These are phyloP conservation scores for Hypocrella siamensis DNA, from an alignment of 2,329 filamentous ascomycete genomes.

Conservation along the genomic window DNA sequence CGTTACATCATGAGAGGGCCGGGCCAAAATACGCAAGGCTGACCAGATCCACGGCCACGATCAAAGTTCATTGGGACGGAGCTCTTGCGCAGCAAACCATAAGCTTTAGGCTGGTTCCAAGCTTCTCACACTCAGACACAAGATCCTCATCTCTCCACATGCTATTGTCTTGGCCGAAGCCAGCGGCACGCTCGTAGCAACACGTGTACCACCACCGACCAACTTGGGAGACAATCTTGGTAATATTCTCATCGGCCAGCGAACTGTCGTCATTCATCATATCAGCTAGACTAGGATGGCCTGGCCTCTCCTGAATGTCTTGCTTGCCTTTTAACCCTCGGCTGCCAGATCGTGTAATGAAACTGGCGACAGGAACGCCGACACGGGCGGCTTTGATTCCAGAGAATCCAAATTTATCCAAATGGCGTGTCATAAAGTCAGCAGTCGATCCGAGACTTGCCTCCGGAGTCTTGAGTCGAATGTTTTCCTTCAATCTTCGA, in stretches of 20 bases:
- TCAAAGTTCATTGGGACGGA: slow-evolving; percentile 38
- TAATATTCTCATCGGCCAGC: slow-evolving; percentile 68
- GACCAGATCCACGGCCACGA: background rate
- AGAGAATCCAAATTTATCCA: slow-evolving; percentile 54
- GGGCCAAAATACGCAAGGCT: no score
- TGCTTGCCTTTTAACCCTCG: slow-evolving; percentile 6
- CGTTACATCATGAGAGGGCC: no score
- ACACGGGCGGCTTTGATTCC: slow-evolving; percentile 63
- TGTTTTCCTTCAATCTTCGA: slow-evolving; percentile 54
- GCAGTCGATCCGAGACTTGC: slow-evolving; percentile 44
- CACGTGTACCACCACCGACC: slow-evolving; percentile 93
- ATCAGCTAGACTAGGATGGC: slow-evolving; percentile 47
- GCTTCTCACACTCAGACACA: slow-evolving; percentile 71
- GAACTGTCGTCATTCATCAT: slow-evolving; percentile 58
- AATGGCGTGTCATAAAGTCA: slow-evolving; percentile 46
- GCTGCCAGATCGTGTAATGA: slow-evolving; percentile 18
- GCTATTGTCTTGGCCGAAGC: slow-evolving; percentile 29
- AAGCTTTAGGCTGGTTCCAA: slow-evolving; percentile 75
- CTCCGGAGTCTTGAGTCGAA: slow-evolving; percentile 44
- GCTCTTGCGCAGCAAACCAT: slow-evolving; percentile 86
- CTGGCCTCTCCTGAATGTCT: slow-evolving; percentile 13
- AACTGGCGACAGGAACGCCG: slow-evolving; percentile 55
- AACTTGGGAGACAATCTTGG: slow-evolving; percentile 81
- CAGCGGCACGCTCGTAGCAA: slow-evolving; percentile 65
- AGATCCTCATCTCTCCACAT: slow-evolving; percentile 69